A percentile compares a stretch with the other conserved stretches of the same genome.
These are phyloP conservation scores for Citrus australasica DNA, from an alignment of 345 rosid genomes.

Conservation along the genomic window DNA sequence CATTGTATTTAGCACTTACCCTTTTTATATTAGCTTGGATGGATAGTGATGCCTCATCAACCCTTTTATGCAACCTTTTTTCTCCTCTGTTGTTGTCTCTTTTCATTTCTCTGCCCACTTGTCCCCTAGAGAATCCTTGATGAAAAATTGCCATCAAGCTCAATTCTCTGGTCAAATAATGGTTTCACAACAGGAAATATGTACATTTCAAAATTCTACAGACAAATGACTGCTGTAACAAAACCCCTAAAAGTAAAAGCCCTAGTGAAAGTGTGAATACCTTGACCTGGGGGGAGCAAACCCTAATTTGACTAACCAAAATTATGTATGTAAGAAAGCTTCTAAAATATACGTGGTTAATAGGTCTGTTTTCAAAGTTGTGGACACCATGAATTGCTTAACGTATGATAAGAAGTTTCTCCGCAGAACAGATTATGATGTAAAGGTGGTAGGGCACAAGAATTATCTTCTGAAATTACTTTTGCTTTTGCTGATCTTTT, in stretches of 20 bases:
- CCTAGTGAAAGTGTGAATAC: not conserved
- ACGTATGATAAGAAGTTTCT: conserved; percentile 44
- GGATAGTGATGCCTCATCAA: conserved; percentile 28
- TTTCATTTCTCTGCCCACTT: not conserved
- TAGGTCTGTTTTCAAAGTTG: conserved; percentile 15
- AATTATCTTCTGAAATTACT: conserved; percentile 36
- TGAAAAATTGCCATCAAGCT: not conserved
- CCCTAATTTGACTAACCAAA: not conserved
- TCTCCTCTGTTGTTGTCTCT: not conserved
- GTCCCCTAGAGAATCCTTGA: not conserved
- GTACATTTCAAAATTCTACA: not conserved
- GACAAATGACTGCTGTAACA: not conserved
- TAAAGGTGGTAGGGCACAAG: conserved; percentile 54
- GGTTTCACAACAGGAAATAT: not conserved
- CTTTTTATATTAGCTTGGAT: not conserved
- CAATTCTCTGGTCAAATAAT: not conserved
- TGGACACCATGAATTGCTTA: conserved; percentile 34
- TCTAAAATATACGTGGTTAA: not conserved
- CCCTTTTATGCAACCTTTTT: conserved; percentile 1
- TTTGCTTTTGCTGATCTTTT: conserved; percentile 36
- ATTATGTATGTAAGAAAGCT: not conserved
- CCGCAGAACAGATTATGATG: conserved; percentile 31
- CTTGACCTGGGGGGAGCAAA: not conserved
- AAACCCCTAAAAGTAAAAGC: not conserved
- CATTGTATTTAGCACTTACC: conserved; percentile 1